Conservation (phyloP, 2,329 filamentous ascomycete species). For the Penicillium sp. region DNA sequence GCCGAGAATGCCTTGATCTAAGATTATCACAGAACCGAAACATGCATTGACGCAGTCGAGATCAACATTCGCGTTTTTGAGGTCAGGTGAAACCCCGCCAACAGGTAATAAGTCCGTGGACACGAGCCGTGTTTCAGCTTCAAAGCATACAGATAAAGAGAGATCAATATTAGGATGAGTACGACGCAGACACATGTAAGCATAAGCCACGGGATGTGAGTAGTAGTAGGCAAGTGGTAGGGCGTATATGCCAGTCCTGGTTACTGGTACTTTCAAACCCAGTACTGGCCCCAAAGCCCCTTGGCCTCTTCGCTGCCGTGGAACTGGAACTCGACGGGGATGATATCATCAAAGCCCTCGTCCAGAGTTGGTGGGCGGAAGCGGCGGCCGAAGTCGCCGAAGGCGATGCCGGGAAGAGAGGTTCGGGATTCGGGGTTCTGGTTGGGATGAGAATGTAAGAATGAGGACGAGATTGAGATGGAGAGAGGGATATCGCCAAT, state of each 20-base stretch:
- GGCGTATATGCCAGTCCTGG: not conserved
- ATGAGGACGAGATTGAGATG: not conserved
- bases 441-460: not conserved
- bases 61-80: not conserved
- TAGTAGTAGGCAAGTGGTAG: too few species aligned
- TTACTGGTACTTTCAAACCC: conserved; percentile 56
- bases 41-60: conserved; percentile 2
- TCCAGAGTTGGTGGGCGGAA: conserved; percentile 69
- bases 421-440: conserved; percentile 76
- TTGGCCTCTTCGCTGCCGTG: conserved; percentile 68
- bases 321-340: conserved; percentile 73
- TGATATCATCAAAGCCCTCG: conserved; percentile 84
- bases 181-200: not conserved
- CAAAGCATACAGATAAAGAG: not conserved
- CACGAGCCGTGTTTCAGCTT: not conserved
- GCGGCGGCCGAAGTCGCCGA: conserved; percentile 69
- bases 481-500: not conserved
- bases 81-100: not conserved
- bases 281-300: conserved; percentile 73
- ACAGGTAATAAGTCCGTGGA: not conserved
- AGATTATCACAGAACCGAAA: not conserved
- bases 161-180: not conserved
- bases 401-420: conserved; percentile 75
- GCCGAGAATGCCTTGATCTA: not conserved
- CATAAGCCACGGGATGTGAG: not conserved